Evolutionary conservation across 106 monocot species (phyloP).

Genomic region (Acorus gramineus): DNA sequence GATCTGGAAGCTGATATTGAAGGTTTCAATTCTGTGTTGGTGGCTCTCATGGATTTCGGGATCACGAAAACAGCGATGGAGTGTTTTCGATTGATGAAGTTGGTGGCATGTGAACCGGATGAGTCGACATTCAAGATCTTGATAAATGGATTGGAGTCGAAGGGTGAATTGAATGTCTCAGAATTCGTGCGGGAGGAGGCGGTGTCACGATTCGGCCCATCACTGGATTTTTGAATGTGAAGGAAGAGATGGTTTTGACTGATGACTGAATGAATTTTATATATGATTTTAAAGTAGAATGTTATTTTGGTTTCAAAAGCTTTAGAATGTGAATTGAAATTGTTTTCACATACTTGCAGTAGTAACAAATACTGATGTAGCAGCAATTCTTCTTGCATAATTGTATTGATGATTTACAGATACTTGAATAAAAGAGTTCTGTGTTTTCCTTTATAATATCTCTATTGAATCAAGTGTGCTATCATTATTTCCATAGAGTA

Average conservation of each 20-base stretch:
- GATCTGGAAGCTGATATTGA: conserved; percentile 41
- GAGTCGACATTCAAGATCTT: conserved; percentile 55
- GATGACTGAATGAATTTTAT: not conserved
- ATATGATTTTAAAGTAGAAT: too few relatives aligned
- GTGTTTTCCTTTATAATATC: too few relatives aligned
- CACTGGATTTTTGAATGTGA: conserved; percentile 45
- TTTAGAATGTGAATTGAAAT: too few relatives aligned
- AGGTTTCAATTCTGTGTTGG: conserved; percentile 71
- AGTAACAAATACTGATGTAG: too few relatives aligned
- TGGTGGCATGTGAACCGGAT: conserved; percentile 77
- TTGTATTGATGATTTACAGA: too few relatives aligned
- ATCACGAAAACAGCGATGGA: conserved; percentile 53
- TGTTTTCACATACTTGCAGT: too few relatives aligned
- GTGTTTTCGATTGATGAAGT: conserved; percentile 71
- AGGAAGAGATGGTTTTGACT: conserved; percentile 12
- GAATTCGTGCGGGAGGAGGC: conserved; percentile 42
- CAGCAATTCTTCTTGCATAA: too few relatives aligned
- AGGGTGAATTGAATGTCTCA: conserved; percentile 40
- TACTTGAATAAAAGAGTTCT: too few relatives aligned
- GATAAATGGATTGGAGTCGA: conserved; percentile 45
- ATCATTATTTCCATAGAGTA: too few relatives aligned
- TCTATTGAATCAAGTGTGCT: too few relatives aligned
- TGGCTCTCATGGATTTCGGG: conserved; percentile 44
- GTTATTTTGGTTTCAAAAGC: too few relatives aligned
- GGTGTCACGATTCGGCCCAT: conserved; percentile 30